Percentiles rank a stretch among this genome's conserved stretches.
Conservation (phyloP, 148 eudicot genomes). For the Beta vulgaris region DNA sequence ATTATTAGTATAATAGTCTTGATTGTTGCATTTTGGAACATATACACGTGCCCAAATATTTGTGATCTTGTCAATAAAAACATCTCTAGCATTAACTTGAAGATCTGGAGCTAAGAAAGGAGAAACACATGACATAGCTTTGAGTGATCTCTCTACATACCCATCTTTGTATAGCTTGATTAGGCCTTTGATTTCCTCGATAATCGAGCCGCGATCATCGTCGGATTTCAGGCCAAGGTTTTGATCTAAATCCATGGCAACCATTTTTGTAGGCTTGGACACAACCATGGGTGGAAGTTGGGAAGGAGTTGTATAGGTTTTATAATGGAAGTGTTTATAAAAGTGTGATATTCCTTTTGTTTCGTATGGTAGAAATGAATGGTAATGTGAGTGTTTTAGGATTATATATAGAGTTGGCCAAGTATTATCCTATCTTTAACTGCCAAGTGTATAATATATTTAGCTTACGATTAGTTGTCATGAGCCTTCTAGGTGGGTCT, state of each 20-base stretch:
- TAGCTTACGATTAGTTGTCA: not conserved
- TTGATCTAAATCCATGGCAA: slow-evolving; percentile 32
- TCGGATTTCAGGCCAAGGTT: slow-evolving; percentile 27
- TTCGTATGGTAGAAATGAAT: slow-evolving; percentile 1
- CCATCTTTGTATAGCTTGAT: slow-evolving; percentile 59
- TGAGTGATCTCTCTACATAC: slow-evolving; percentile 47
- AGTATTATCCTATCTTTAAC: not conserved
- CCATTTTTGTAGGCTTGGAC: slow-evolving; percentile 27
- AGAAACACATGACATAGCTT: slow-evolving; percentile 37
- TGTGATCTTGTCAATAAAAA: slow-evolving; percentile 43
- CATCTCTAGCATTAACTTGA: slow-evolving; percentile 41
- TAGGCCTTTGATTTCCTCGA: slow-evolving; percentile 53
- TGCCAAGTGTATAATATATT: slow-evolving; percentile 8
- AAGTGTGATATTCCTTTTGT: not conserved
- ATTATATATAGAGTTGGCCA: not conserved
- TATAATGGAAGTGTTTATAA: not conserved
- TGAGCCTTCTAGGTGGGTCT: not conserved
- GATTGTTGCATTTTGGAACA: slow-evolving; percentile 36
- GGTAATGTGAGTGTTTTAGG: not conserved
- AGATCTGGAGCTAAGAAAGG: slow-evolving; percentile 31
- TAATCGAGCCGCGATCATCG: slow-evolving; percentile 23
- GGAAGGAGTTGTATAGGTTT: not conserved
- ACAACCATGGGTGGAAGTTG: slow-evolving; percentile 6
- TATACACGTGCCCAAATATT: slow-evolving; percentile 70
- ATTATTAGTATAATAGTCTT: not conserved